Evolutionary conservation across 2,329 filamentous ascomycete genomes (phyloP), one percentile per base, ranked within the genome.

Genomic region (Westerdykella sp.): DNA sequence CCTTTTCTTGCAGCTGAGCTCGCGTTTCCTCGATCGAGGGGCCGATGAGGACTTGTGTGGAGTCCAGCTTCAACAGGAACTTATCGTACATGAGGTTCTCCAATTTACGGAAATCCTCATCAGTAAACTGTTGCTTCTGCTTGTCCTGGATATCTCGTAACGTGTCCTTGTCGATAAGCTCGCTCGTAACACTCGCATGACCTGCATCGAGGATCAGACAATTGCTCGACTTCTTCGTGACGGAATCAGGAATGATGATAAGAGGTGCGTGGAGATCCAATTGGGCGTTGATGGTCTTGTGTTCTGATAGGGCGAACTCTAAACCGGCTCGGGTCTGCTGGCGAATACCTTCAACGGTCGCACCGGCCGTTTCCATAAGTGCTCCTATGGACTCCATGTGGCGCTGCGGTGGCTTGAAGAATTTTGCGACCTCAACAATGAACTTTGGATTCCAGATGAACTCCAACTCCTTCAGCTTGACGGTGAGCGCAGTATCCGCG

Each of bases 311-410:
- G 0, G 93, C 94, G 68, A 96, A 98, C 66, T 98, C 90, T 28
- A 99, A 78, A 21, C 93, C 91, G 39, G 93, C 91, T 63, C 94
- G 80, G 4, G 94, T 98, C 69, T 98, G 94, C 64, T 97, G 90
- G 28, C 94, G 80, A 45, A 98, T 75, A 6, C 90, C 91, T 67
- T 98, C 91, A 0, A 98, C 91, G 0, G 93, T 98, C 1, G 91
- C 91, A 18, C 93, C 90, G 5, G 93, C 93, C 37, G 85, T 88
- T 67, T 98, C 94, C 82, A 99, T 87, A 43, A 99, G 76, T 1
- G 93, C 94, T 11, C 83, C 85, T 55, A 99, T 96, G 9, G 93
- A 98, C 62, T 98, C 93, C 90, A 98, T 96, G 63, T 98, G 94
- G 40, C 90, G 79, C 65, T 96, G 90, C 0, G 93, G 94, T 1